These are phyloP conservation scores for Phellopilus nigrolimitatus DNA, from an alignment of 1,284 basidiomycete species.

Conservation along the genomic window DNA sequence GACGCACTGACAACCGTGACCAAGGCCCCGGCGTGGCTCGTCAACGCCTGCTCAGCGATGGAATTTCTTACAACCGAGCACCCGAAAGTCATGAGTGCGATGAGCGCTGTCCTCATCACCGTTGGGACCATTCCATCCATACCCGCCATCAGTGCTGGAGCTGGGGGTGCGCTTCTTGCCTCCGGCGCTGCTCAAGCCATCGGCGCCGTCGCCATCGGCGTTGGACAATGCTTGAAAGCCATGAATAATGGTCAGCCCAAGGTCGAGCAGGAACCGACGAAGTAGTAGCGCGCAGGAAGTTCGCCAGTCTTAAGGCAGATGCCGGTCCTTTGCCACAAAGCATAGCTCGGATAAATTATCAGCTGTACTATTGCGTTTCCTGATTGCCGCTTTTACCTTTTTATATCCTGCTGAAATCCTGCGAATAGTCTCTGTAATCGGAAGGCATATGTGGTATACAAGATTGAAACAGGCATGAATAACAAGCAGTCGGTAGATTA, in stretches of 20 bases:
- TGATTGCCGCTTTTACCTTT: no score
- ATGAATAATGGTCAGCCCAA: conserved; percentile 35
- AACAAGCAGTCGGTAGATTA: no score
- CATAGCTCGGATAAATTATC: not conserved
- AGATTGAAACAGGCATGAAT: no score
- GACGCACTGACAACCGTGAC: conserved; percentile 44
- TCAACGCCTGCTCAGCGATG: conserved; percentile 68
- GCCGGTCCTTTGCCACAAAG: not conserved
- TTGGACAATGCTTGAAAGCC: conserved; percentile 50
- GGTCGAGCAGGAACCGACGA: conserved; percentile 8
- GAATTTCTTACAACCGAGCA: conserved; percentile 69
- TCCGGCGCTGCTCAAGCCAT: conserved; percentile 68
- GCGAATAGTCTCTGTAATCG: no score
- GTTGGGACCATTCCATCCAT: conserved; percentile 67
- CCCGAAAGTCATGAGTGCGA: conserved; percentile 66
- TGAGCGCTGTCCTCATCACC: conserved; percentile 72
- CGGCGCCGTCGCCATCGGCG: conserved; percentile 67
- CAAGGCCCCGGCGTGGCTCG: conserved; percentile 65
- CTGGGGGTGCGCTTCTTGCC: conserved; percentile 65
- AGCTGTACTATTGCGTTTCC: not conserved
- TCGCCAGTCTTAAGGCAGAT: not conserved
- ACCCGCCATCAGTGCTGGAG: conserved; percentile 59
- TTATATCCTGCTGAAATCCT: not conserved
- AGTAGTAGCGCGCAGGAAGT: not conserved
- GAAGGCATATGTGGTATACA: no score